Conservation (phyloP, 129 eudicot genomes). For the Flaveria trinervia region DNA sequence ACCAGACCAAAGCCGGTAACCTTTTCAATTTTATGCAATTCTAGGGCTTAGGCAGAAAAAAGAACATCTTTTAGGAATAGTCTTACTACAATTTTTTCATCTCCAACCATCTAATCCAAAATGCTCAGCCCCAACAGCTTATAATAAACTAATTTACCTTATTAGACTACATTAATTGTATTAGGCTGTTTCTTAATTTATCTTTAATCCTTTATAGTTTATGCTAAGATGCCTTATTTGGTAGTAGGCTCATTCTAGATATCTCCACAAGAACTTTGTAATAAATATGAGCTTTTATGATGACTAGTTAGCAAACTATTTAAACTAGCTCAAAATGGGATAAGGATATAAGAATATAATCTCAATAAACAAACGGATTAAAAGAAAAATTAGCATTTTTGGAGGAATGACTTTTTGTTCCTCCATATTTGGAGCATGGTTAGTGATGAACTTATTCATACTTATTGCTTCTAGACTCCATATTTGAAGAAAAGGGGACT, state of each 20-base stretch:
- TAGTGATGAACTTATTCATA: background rate
- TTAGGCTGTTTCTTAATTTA: background rate
- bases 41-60: background rate
- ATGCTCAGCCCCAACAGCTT: background rate
- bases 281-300: background rate
- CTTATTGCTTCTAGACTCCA: background rate
- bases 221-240: background rate
- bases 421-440: background rate
- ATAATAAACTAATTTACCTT: background rate
- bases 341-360: background rate
- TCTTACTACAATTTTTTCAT: background rate
- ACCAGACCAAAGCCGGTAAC: background rate
- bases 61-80: background rate
- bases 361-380: background rate
- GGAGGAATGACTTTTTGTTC: background rate
- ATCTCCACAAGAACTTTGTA: background rate
- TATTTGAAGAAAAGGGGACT: background rate
- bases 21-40: background rate
- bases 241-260: background rate
- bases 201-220: background rate
- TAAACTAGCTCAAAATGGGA: background rate
- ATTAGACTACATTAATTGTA: background rate
- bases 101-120: slow-evolving; percentile 6
- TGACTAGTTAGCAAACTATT: background rate
- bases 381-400: background rate